phyloP scores from a whole-genome alignment of 225 moss, liverwort and hornwort species.

The Antitrichia curtipendula region DNA sequence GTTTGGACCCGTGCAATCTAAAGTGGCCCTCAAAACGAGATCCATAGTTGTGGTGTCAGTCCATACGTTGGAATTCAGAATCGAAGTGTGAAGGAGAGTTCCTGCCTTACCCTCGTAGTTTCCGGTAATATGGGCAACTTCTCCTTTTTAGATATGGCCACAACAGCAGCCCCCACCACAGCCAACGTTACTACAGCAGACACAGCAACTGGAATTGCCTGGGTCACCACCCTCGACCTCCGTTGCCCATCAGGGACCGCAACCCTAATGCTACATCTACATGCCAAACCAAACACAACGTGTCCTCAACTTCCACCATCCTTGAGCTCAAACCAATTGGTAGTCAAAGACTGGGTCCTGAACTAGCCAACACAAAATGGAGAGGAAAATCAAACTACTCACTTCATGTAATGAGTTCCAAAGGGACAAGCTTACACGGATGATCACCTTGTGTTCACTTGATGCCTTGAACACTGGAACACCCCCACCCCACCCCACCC shows the following conservation, averaged over 20 bases:
- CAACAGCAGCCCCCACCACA: conserved; percentile 66
- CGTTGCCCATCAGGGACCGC: conserved; percentile 2
- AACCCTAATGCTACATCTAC: conserved; percentile 17
- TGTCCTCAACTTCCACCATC: not conserved
- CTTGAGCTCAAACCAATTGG: not conserved
- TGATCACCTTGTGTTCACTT: conserved; percentile 47
- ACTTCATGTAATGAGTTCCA: conserved; percentile 4
- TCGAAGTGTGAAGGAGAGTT: not conserved
- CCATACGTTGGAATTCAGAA: not conserved
- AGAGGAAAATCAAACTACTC: not conserved
- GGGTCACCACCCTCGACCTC: conserved; percentile 36
- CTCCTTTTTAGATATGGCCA: conserved; percentile 27
- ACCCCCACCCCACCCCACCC: not conserved
- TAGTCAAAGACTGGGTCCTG: not conserved
- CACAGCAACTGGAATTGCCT: conserved; percentile 59
- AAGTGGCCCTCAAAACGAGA: not conserved
- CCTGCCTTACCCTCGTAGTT: conserved; percentile 23
- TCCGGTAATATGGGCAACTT: conserved; percentile 27
- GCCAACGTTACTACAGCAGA: conserved; percentile 50
- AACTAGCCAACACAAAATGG: not conserved
- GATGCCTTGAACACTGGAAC: conserved; percentile 24
- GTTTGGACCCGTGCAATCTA: not conserved
- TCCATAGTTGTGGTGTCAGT: not conserved
- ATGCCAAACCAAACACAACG: not conserved
- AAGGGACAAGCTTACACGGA: conserved; percentile 19